Base-by-base conservation (phyloP, 805 yeast species). In the Aciculoconidium aculeatum region DNA sequence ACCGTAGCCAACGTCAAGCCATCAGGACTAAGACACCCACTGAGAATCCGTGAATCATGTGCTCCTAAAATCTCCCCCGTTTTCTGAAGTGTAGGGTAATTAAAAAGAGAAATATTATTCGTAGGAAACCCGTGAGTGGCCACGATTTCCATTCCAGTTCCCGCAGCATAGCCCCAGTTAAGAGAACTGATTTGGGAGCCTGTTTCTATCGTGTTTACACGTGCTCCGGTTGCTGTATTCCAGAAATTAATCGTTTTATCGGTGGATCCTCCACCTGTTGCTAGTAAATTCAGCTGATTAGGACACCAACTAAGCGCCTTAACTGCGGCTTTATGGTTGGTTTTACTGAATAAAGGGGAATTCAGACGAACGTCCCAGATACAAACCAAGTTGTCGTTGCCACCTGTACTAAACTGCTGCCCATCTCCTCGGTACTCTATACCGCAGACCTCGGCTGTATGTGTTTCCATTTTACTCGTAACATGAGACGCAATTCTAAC, bases 221-320 rank as follows among this genome's bases (percentile, higher is more conserved):
- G 65, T 2, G 88, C 75, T 1, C 97, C 98, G 0, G 94, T 84
- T 11, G 84, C 74, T 3, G 96, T 76, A 56, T 92, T 92, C 97
- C 97, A 92, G 58, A 92, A 85, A 57, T 90, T 90, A 35, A 90
- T 83, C 26, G 79, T 73, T 50, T 77, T 80, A 57, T 92, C 96
- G 17, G 83, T 72, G 8, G 94, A 80, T 10, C 98, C 98, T 30
- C 98, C 98, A 5, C 97, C 98, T 3, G 96, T 81, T n/a, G 96
- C 96, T 30, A 90, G 65, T 31, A 88, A 57, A 36, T 82, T 80
- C 17, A 61, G 62, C 44, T 85, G 90, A 52, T 80, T 80, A 2
- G 97, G 97, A 50, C 94, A 82, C 96, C 96, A 90, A 6, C 90
- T 77, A 27, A 92, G 55, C 2, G 97, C 96, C 57, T 92, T 92